Base-by-base conservation (phyloP, 2,329 filamentous ascomycete genomes). In the Hypoxylon sp. region DNA sequence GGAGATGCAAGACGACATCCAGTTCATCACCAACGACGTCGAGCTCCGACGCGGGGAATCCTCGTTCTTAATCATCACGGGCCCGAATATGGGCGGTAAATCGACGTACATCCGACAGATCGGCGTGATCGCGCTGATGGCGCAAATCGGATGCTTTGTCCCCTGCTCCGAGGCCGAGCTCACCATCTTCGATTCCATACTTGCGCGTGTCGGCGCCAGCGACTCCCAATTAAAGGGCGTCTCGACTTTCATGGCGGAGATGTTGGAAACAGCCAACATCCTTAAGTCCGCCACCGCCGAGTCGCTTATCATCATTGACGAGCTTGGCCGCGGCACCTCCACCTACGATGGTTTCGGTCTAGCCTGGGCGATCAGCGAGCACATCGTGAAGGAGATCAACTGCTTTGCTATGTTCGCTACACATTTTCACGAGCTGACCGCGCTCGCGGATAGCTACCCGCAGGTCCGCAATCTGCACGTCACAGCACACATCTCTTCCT, bases 221-320 rank as follows among this genome's bases (percentile, higher is more conserved):
- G 97, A 99, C 81, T 97, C 93, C 5, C 96, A 98, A 80, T 90
- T 99, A 69, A 98, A 98, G 81, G 96, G 96, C 36, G 96, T 99
- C 1, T 97, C 93, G 2, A 99, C 96, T 0, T 99, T 99, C 80
- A 99, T 99, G 97, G 96, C 96, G 1, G 96, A 99, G 82, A 99
- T 99, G 96, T 87, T 99, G 21, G 96, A 99, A 79, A 99, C 96
- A 1, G 94, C 96, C 72, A 98, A 98, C 78, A 99, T 99, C 71
- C 90, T 99, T 76, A 98, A 98, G 82, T 97, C 93, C 0, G 96
- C 96, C 1, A 99, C 96, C 0, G 89, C 91, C 32, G 96, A 99
- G 78, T 97, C 93, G 3, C 87, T 99, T 58, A 98, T 99, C 81
- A 98, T 99, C 80, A 98, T 99, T 73, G 97, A 99, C 79, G 96